phyloP scores from a whole-genome alignment of 1,284 basidiomycete species.

The Sanghuangporus baumii region DNA sequence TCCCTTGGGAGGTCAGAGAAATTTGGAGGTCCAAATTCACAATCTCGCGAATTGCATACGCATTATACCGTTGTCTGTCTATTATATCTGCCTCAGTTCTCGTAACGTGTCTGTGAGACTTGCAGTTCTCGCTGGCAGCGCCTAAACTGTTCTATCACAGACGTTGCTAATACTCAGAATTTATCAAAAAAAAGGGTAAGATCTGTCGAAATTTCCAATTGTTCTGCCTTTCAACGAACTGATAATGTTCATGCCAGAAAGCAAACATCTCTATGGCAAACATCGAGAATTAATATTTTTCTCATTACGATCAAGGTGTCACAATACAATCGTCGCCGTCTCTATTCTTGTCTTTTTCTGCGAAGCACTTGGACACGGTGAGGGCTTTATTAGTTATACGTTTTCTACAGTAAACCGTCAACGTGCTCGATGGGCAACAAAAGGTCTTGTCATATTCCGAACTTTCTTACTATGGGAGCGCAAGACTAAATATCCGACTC shows the following conservation, averaged over 20 bases:
- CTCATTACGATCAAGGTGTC: neutral
- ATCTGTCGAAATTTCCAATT: neutral
- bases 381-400: neutral
- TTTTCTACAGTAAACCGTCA: neutral
- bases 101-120: neutral
- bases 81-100: neutral
- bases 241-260: neutral
- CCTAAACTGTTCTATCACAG: neutral
- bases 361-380: neutral
- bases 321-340: neutral
- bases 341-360: neutral
- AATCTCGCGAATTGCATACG: neutral
- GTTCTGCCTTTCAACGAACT: neutral
- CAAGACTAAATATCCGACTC: neutral
- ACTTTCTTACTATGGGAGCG: neutral
- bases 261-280: neutral
- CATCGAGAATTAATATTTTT: neutral
- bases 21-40: neutral
- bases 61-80: neutral
- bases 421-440: too few species aligned
- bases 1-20: neutral
- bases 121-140: neutral
- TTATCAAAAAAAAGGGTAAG: neutral
- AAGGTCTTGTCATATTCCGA: neutral
- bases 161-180: neutral